phyloP scores from a whole-genome alignment of 257 asterid species.

The Petunia secreta region DNA sequence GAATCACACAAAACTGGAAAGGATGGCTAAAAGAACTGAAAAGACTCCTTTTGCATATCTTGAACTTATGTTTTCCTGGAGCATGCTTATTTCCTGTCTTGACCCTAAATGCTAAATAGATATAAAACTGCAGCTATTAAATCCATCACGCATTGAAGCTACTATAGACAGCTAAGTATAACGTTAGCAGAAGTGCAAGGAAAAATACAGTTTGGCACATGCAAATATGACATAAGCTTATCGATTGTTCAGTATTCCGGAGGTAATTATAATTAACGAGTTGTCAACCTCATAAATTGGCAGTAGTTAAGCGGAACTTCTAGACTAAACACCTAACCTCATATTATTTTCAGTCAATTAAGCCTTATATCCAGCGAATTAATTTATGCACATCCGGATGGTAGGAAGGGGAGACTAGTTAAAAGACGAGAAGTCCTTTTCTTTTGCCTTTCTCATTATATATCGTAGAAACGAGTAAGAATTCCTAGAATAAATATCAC shows the following conservation, averaged over 20 bases:
- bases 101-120: constrained; percentile 11
- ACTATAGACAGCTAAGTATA: neutral
- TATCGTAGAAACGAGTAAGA: constrained; percentile 1
- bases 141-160: neutral
- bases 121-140: neutral
- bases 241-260: neutral
- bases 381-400: neutral
- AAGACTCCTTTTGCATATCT: neutral
- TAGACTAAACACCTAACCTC: neutral
- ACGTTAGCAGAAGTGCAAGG: neutral
- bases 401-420: neutral
- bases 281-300: constrained; percentile 1
- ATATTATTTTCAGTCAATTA: neutral
- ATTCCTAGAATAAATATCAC: constrained; percentile 7
- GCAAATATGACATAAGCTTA: neutral
- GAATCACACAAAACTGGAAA: neutral
- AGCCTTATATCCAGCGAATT: neutral
- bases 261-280: neutral
- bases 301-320: neutral
- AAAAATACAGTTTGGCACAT: neutral
- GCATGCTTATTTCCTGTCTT: neutral
- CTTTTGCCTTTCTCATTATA: constrained; percentile 7
- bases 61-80: neutral
- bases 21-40: neutral
- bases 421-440: neutral